phyloP scores from a whole-genome alignment of 208 protist genomes.

The Blechomonas ayalai region DNA sequence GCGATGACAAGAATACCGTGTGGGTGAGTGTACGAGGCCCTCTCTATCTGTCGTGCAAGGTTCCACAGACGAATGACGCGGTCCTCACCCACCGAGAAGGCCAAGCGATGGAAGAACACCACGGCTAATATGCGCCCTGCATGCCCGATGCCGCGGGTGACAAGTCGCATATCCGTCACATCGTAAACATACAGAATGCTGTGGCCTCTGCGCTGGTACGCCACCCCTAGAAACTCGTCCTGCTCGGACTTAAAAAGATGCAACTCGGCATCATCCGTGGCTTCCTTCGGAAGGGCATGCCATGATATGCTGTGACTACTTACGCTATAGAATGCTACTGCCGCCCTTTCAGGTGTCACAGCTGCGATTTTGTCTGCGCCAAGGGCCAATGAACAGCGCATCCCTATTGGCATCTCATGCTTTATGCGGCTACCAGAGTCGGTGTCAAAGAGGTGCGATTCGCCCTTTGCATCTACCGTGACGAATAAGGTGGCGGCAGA shows the following conservation, averaged over 20 bases:
- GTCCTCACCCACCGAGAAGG: constrained; percentile 45
- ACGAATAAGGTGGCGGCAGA: constrained; percentile 13
- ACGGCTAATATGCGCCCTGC: constrained; percentile 20
- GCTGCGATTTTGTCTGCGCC: constrained; percentile 30
- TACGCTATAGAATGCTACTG: constrained; percentile 10
- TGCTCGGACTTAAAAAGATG: constrained; percentile 12
- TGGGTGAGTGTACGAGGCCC: constrained; percentile 46
- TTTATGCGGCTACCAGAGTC: constrained; percentile 13
- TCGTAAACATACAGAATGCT: constrained; percentile 26
- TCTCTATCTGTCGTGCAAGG: constrained; percentile 38
- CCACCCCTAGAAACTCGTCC: constrained; percentile 19
- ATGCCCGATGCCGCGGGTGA: constrained; percentile 47
- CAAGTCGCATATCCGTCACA: constrained; percentile 8
- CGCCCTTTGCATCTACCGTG: constrained; percentile 14
- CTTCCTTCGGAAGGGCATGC: constrained; percentile 17
- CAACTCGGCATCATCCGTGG: constrained; percentile 11
- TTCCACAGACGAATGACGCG: constrained; percentile 58
- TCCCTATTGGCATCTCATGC: constrained; percentile 19
- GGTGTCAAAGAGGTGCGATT: constrained; percentile 33
- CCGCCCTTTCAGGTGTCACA: constrained; percentile 6
- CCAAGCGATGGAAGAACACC: constrained; percentile 56
- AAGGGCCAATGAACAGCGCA: constrained; percentile 20
- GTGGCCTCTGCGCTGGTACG: constrained; percentile 11
- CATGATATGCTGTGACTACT: no score
- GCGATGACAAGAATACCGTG: constrained; percentile 25